Percentiles rank a stretch among this genome's conserved stretches.
phyloP scores from a whole-genome alignment of 2,329 filamentous ascomycete genomes.

The Lachnellula arida region DNA sequence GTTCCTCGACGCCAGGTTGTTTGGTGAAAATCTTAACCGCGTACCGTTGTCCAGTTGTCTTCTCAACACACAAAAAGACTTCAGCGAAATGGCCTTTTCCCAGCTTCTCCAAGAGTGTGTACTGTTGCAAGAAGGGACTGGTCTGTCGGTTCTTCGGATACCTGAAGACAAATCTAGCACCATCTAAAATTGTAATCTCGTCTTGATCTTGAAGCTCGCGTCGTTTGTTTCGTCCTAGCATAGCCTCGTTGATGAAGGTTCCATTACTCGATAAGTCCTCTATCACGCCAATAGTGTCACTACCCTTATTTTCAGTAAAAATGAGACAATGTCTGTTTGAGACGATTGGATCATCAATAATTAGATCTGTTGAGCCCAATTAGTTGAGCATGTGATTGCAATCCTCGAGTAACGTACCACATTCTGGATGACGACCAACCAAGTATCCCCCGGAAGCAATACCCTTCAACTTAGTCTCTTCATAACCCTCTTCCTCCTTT shows the following conservation, averaged over 20 bases:
- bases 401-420: constrained; percentile 56
- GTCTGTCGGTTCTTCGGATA: constrained; percentile 74
- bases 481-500: constrained; percentile 56
- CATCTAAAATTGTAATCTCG: constrained; percentile 80
- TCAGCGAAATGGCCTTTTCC: constrained; percentile 95
- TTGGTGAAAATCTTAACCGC: constrained; percentile 96
- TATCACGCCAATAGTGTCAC: constrained; percentile 65
- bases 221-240: constrained; percentile 87
- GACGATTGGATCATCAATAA: constrained; percentile 71
- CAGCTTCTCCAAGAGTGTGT: constrained; percentile 75
- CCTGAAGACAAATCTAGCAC: constrained; percentile 84
- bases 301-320: constrained; percentile 56
- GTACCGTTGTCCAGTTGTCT: constrained; percentile 72
- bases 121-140: constrained; percentile 80
- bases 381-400: not conserved
- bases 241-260: constrained; percentile 89
- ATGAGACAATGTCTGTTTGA: constrained; percentile 80
- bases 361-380: constrained; percentile 51
- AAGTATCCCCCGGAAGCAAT: constrained; percentile 77
- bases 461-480: constrained; percentile 56
- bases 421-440: constrained; percentile 89
- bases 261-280: constrained; percentile 96
- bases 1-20: constrained; percentile 74
- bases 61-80: constrained; percentile 87
- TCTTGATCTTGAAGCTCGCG: constrained; percentile 85